Evolutionary conservation across 768 basidiomycete species (phyloP).

Genomic region (Rubroboletus satanas): DNA sequence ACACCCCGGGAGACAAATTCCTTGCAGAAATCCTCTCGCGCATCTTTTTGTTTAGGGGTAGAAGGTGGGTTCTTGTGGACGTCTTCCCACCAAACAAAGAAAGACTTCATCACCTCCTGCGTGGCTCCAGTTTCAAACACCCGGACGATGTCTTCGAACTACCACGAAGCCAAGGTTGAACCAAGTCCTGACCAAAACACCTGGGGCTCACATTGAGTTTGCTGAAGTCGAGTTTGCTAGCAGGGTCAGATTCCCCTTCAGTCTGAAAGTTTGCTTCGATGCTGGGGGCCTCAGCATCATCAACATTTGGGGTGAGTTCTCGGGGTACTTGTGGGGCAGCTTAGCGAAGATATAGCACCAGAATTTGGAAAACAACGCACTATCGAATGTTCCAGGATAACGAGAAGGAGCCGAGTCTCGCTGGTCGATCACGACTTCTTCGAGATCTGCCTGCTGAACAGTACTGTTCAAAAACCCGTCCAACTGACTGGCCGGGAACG

Average conservation of each 20-base stretch:
- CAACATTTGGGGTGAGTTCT: constrained; percentile 29
- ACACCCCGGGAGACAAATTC: constrained; percentile 45
- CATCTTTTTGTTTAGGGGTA: not conserved
- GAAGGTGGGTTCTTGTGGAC: not conserved
- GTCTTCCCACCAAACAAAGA: constrained; percentile 14
- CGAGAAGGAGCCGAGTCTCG: too few relatives aligned
- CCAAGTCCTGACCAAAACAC: too few relatives aligned
- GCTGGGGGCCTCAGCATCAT: constrained; percentile 39
- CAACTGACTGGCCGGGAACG: not conserved
- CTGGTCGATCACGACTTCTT: not conserved
- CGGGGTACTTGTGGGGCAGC: constrained; percentile 37
- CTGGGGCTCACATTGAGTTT: too few relatives aligned
- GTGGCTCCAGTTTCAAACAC: constrained; percentile 13
- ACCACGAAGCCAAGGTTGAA: too few relatives aligned
- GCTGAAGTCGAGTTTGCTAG: too few relatives aligned
- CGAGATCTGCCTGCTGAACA: not conserved
- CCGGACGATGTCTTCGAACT: constrained; percentile 5
- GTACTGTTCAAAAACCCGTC: not conserved
- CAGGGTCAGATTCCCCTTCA: too few relatives aligned
- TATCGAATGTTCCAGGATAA: too few relatives aligned
- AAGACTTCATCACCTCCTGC: constrained; percentile 3
- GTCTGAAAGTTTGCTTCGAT: too few relatives aligned
- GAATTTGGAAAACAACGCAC: not conserved
- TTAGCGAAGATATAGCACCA: not conserved
- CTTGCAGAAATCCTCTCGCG: constrained; percentile 2